A percentile compares a stretch with the other conserved stretches of the same genome.
phyloP scores from a whole-genome alignment of 768 basidiomycete genomes.

The Amanita inopinata region DNA sequence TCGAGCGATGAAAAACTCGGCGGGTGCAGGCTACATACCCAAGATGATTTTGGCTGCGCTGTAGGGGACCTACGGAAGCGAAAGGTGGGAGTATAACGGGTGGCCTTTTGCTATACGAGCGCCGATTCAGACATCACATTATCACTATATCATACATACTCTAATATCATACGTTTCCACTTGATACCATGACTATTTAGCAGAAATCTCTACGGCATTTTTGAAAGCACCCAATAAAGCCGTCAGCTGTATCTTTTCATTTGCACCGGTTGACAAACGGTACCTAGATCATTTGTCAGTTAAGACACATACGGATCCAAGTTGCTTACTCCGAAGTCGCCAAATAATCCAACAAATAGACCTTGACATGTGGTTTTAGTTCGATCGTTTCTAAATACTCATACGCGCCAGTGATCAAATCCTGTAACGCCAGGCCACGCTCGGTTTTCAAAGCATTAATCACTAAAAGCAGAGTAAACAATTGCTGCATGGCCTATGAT shows the following conservation, averaged over 20 bases:
- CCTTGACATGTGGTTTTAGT: conserved; percentile 74
- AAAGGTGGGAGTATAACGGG: conserved; percentile 14
- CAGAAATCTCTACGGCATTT: conserved; percentile 72
- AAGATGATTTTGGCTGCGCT: conserved; percentile 35
- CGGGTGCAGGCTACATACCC: conserved; percentile 26
- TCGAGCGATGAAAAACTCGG: conserved; percentile 19
- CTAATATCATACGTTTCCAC: background rate
- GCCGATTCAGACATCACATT: background rate
- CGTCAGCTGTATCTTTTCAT: conserved; percentile 89
- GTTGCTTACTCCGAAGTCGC: conserved; percentile 87
- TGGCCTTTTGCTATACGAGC: background rate
- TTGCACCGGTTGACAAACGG: conserved; percentile 85
- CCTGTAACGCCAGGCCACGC: conserved; percentile 89
- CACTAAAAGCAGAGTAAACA: conserved; percentile 37
- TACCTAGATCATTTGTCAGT: conserved; percentile 41
- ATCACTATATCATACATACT: background rate
- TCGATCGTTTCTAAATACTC: conserved; percentile 86
- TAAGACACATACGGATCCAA: background rate
- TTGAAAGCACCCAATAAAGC: conserved; percentile 91
- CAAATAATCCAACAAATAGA: conserved; percentile 86
- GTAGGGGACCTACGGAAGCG: conserved; percentile 29
- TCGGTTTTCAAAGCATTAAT: conserved; percentile 82
- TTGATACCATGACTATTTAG: conserved; percentile 24
- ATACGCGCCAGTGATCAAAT: conserved; percentile 84
- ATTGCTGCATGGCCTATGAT: background rate